Evolutionary conservation across 305 asterid genomes (phyloP).

Genomic region (Galium porrigens): DNA sequence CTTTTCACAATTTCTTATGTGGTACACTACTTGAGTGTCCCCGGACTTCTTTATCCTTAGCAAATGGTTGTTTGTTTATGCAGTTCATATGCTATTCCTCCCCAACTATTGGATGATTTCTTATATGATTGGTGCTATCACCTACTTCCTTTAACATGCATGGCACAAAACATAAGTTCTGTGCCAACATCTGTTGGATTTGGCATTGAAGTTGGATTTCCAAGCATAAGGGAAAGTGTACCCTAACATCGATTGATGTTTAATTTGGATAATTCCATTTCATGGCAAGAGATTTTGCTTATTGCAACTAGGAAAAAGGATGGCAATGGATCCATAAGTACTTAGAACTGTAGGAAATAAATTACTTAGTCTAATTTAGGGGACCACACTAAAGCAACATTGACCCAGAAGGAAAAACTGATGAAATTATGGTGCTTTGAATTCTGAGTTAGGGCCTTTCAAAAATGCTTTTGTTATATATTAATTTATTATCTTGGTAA

Average conservation of each 20-base stretch:
- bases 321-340: background rate
- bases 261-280: background rate
- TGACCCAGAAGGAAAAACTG: background rate
- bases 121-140: too few relatives aligned
- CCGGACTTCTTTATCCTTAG: background rate
- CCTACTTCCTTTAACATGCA: too few relatives aligned
- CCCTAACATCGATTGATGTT: background rate
- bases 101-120: background rate
- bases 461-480: background rate
- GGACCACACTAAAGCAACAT: background rate
- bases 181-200: background rate
- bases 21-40: background rate
- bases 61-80: background rate
- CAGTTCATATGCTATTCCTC: too few relatives aligned
- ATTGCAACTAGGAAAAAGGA: background rate
- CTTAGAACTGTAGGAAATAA: background rate
- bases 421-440: background rate
- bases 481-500: background rate
- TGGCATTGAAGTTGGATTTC: background rate
- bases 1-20: background rate
- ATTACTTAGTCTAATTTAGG: background rate
- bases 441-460: slow-evolving; percentile 1
- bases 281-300: background rate
- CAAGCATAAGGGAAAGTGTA: too few relatives aligned
- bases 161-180: background rate